These are phyloP conservation scores for Triangularia verruculosa DNA, from an alignment of 2,329 filamentous ascomycete species.

Conservation along the genomic window DNA sequence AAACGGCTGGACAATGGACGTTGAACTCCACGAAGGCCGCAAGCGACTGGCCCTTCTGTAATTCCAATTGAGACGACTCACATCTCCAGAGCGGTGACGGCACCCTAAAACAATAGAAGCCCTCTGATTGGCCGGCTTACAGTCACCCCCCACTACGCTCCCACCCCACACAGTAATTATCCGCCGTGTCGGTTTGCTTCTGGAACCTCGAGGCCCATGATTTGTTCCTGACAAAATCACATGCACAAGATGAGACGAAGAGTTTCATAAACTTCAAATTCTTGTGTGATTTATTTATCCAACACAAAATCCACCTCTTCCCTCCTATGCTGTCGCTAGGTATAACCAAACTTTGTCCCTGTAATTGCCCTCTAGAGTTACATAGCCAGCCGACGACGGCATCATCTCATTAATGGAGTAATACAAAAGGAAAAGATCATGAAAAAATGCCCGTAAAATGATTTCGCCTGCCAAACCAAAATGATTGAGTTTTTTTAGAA, in stretches of 20 bases:
- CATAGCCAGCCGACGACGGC: neutral
- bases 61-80: neutral
- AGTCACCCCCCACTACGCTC: neutral
- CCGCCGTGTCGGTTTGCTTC: neutral
- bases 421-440: slow-evolving; percentile 17
- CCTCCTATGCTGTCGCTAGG: neutral
- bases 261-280: neutral
- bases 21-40: neutral
- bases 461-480: neutral
- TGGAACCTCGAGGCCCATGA: neutral
- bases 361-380: neutral
- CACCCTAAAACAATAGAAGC: neutral
- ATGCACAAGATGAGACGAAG: neutral
- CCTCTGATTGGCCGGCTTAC: neutral
- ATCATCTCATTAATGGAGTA: neutral
- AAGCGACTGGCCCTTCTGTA: neutral
- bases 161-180: neutral
- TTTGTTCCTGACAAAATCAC: neutral
- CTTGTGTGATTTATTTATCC: neutral
- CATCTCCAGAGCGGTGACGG: slow-evolving; percentile 1
- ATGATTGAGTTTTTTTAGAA: neutral
- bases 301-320: neutral
- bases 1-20: neutral
- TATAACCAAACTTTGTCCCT: neutral
- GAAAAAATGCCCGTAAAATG: neutral